Base-by-base conservation (phyloP, 352 stramenopile genomes). In the Phytophthora tubulina region DNA sequence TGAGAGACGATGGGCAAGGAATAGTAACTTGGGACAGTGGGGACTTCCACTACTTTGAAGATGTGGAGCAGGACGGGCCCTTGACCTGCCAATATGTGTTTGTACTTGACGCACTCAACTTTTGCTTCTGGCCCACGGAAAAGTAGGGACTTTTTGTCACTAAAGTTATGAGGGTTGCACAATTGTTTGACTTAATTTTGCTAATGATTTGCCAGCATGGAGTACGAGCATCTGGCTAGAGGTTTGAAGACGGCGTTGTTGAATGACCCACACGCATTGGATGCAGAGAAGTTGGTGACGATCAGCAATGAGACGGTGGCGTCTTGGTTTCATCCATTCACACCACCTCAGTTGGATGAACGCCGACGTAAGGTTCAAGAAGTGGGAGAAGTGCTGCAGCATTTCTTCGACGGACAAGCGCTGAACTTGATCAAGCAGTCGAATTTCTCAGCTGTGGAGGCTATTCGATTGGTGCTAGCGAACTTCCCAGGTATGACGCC, bases 51-150 rank as follows among this genome's bases (percentile, higher is more conserved):
- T 97, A 94, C 74, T 93, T 85, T 48, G 83, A 66, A 1, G 90
- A 97, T 39, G 85, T 89, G 32, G 73, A 71, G 27, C n/a, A 68
- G n/a, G 77, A 86, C 36, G 89, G 89, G 1, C 82, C 83, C 15
- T 46, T 95, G 32, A 97, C 91, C 8, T 94, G 84, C 39, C 89
- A 97, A 63, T 97, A 96, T 62, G 85, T 96, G 8, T 93, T 97
- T 58, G 88, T 96, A 36, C 72, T 97, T 62, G 91, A 97, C 75
- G 85, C 89, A 31, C 81, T 97, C 61, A 97, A 97, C 69, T 97
- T 96, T 63, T 97, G 91, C 74, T 97, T 97, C 74, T 97, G 91
- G 91, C 91, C 91, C 6, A 91, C 80, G 17, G 67, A 88, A 72
- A 72, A 86, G 82, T 90, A 83, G 15, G 17, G 45, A 17, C 17